Conservation (phyloP, 177 flowering plant genomes). For the Vitis hybrid region DNA sequence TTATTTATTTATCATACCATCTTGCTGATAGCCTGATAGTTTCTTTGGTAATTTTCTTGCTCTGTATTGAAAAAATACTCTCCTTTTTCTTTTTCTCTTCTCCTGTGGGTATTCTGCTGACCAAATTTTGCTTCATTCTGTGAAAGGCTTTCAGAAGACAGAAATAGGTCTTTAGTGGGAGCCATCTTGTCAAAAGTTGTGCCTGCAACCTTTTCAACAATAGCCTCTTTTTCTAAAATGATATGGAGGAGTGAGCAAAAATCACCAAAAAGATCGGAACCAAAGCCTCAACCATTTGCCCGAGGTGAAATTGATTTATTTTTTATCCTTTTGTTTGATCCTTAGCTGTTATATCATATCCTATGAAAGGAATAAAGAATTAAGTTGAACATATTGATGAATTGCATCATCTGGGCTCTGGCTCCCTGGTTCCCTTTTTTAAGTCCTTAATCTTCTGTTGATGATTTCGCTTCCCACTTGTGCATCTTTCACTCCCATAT, state of each 20-base stretch:
- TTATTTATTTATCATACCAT: not conserved
- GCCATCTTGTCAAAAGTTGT: conserved; percentile 91
- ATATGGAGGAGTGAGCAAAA: conserved; percentile 77
- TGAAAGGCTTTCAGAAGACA: conserved; percentile 89
- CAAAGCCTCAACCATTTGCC: conserved; percentile 82
- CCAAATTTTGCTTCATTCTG: conserved; percentile 1
- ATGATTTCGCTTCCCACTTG: too few relatives aligned
- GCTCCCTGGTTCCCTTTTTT: too few relatives aligned
- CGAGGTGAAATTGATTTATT: conserved; percentile 48
- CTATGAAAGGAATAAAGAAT: not conserved
- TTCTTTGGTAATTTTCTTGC: not conserved
- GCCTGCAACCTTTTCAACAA: conserved; percentile 88
- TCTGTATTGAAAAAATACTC: too few relatives aligned
- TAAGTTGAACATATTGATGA: too few relatives aligned
- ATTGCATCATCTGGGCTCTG: too few relatives aligned
- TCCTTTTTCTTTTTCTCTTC: not conserved
- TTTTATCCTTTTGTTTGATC: not conserved
- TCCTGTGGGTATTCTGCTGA: conserved; percentile 3
- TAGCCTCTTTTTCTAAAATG: conserved; percentile 75
- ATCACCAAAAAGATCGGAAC: conserved; percentile 52
- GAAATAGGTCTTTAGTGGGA: conserved; percentile 85
- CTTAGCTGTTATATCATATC: not conserved
- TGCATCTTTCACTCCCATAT: too few relatives aligned
- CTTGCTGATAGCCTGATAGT: not conserved
- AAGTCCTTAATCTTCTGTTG: too few relatives aligned